These are phyloP conservation scores for Scytalidium sp. DNA, from an alignment of 2,329 filamentous ascomycete genomes.

Conservation along the genomic window DNA sequence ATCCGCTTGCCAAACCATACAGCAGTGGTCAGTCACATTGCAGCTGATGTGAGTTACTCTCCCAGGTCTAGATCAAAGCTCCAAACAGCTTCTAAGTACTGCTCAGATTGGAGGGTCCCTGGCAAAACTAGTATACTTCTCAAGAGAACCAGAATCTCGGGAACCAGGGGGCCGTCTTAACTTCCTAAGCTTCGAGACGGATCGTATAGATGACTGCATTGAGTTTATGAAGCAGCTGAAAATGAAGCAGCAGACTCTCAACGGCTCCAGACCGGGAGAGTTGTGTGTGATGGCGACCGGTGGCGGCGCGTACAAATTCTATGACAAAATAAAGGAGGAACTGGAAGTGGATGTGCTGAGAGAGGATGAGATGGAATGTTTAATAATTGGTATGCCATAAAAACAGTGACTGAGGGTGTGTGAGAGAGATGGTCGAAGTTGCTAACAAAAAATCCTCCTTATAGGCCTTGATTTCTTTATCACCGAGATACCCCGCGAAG, in stretches of 20 bases:
- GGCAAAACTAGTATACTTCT: slow-evolving; percentile 97
- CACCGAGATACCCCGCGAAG: slow-evolving; percentile 92
- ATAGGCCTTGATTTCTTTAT: slow-evolving; percentile 97
- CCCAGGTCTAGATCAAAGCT: not conserved
- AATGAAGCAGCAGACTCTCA: slow-evolving; percentile 73
- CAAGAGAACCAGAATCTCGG: slow-evolving; percentile 74
- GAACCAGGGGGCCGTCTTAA: slow-evolving; percentile 87
- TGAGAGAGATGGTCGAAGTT: slow-evolving; percentile 8
- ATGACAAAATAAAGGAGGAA: slow-evolving; percentile 81
- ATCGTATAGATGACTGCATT: slow-evolving; percentile 89
- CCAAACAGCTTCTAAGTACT: not conserved
- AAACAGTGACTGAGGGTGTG: not conserved
- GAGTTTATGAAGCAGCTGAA: slow-evolving; percentile 87
- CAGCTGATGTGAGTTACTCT: slow-evolving; percentile 73
- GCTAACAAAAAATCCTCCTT: not conserved
- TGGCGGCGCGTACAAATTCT: slow-evolving; percentile 94
- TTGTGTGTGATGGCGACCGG: slow-evolving; percentile 94
- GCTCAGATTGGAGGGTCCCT: slow-evolving; percentile 87
- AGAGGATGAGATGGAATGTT: slow-evolving; percentile 98
- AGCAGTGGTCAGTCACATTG: slow-evolving; percentile 92
- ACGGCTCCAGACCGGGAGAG: slow-evolving; percentile 68
- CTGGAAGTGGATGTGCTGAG: slow-evolving; percentile 84
- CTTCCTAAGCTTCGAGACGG: slow-evolving; percentile 95
- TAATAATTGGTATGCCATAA: slow-evolving; percentile 75
- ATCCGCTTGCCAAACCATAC: slow-evolving; percentile 97